Conservation (phyloP, 306 rosid genomes). For the Herpetospermum pedunculosum region DNA sequence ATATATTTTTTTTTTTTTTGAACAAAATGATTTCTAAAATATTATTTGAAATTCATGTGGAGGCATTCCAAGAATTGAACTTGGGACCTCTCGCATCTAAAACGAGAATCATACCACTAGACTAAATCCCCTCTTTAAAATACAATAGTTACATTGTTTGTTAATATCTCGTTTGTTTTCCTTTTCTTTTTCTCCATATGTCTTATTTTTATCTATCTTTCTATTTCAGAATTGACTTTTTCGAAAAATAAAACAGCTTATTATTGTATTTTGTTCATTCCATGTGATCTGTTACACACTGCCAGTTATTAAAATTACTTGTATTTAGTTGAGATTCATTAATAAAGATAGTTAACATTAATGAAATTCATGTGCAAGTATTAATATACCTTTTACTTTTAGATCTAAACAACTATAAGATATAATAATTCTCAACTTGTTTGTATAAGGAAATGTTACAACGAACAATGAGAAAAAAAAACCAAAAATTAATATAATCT, state of each 20-base stretch:
- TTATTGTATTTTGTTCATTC: neutral
- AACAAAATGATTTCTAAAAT: too few species aligned
- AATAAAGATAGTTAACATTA: neutral
- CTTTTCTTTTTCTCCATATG: neutral
- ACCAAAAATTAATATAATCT: neutral
- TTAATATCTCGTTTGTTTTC: too few species aligned
- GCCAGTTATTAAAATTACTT: neutral
- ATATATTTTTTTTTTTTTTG: too few species aligned
- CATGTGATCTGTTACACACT: neutral
- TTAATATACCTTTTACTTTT: neutral
- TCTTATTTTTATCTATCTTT: too few species aligned
- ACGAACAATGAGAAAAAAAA: neutral
- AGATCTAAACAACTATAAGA: neutral
- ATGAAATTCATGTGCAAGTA: neutral
- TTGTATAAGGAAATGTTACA: neutral
- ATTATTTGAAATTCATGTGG: too few species aligned
- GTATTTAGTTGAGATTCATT: neutral
- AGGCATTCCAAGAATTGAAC: constrained; percentile 6
- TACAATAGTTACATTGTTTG: neutral
- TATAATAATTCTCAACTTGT: neutral
- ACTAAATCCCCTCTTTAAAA: neutral
- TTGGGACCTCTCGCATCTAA: neutral
- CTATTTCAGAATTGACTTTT: neutral
- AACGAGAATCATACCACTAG: constrained; percentile 13
- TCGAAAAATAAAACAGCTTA: neutral